These are phyloP conservation scores for Erythrophleum ivorense DNA, from an alignment of 331 rosid genomes.

Conservation along the genomic window DNA sequence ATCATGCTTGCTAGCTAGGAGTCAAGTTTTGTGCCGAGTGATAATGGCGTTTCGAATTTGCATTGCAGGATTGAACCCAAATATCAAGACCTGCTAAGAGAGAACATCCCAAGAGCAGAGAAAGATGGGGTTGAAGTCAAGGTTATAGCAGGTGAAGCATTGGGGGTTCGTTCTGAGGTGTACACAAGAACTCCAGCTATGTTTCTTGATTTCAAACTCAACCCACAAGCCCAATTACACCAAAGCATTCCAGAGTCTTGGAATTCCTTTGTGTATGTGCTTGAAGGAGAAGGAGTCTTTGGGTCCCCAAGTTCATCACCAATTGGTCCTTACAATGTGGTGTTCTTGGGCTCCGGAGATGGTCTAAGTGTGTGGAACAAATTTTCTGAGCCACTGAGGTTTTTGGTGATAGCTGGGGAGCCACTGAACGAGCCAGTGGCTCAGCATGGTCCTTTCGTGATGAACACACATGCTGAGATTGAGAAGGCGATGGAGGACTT, in stretches of 20 bases:
- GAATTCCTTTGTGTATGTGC: slow-evolving; percentile 60
- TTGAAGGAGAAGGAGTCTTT: slow-evolving; percentile 66
- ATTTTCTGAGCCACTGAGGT: slow-evolving; percentile 56
- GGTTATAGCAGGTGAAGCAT: slow-evolving; percentile 68
- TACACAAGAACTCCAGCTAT: slow-evolving; percentile 65
- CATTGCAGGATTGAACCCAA: slow-evolving; percentile 65
- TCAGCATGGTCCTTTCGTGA: slow-evolving; percentile 71
- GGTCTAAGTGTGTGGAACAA: slow-evolving; percentile 63
- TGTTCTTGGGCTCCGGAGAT: slow-evolving; percentile 59
- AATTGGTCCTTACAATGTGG: slow-evolving; percentile 51
- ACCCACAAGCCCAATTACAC: slow-evolving; percentile 54
- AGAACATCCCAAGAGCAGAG: slow-evolving; percentile 53
- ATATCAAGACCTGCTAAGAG: slow-evolving; percentile 58
- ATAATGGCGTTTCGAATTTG: neutral
- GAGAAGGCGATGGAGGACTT: slow-evolving; percentile 76
- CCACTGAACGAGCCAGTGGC: slow-evolving; percentile 66
- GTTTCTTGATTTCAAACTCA: slow-evolving; percentile 59
- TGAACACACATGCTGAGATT: slow-evolving; percentile 75
- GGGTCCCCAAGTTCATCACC: slow-evolving; percentile 47
- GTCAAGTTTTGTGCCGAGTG: neutral
- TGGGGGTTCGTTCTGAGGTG: slow-evolving; percentile 59
- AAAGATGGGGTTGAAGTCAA: slow-evolving; percentile 64
- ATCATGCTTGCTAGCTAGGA: neutral
- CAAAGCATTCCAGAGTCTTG: slow-evolving; percentile 61
- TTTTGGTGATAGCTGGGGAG: slow-evolving; percentile 59